Evolutionary conservation across 2,329 filamentous ascomycete species (phyloP), one percentile per base, ranked within the genome.

Genomic region (Thelonectria olida): DNA sequence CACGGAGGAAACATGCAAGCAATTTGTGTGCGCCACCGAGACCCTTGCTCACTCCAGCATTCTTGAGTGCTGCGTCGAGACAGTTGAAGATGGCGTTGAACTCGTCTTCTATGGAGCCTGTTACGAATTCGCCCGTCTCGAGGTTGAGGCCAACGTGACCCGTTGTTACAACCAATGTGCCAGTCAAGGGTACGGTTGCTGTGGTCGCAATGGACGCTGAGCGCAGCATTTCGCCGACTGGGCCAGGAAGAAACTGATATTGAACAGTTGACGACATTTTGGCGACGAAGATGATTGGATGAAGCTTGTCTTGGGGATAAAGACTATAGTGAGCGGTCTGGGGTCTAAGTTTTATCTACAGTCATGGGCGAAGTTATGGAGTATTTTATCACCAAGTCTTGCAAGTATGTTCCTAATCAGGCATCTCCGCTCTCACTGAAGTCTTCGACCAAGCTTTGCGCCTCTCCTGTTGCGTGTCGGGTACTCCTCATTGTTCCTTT

Each of bases 51-150:
- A 64, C 65, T 7, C 63, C 65, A 4, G 52, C 65, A 20, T 65
- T 61, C 8, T 39, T 49, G 2, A 67, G 52, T n/a, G 63, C 65
- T 6, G 65, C 63, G 13, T 67, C 61, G 2, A 67, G 58, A 41
- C 65, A 67, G 39, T 65, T 44, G 27, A 65, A 57, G 5, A 67
- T 25, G 17, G 65, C 65, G 20, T 60, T 58, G 34, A 67, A 67
- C 8, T 67, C 63, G 17, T 39, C 63, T 3, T 63, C 41, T 7
- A 55, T 50, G 10, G 56, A 58, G 10, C 47, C 47, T 10, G 61
- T 64, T 1, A 65, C 63, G 7, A 67, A 51, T 27, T 61, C 31
- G 7, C 65, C 65, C 1, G 63, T 67, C 25, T 60, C 49, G 15
- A 65, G 48, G 25, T 65, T 47, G 9, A 67, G 54, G 5, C 65